Evolutionary conservation across 495 filamentous ascomycete species (phyloP), one percentile per base, ranked within the genome.

Genomic region (Bryoglossum gracile): DNA sequence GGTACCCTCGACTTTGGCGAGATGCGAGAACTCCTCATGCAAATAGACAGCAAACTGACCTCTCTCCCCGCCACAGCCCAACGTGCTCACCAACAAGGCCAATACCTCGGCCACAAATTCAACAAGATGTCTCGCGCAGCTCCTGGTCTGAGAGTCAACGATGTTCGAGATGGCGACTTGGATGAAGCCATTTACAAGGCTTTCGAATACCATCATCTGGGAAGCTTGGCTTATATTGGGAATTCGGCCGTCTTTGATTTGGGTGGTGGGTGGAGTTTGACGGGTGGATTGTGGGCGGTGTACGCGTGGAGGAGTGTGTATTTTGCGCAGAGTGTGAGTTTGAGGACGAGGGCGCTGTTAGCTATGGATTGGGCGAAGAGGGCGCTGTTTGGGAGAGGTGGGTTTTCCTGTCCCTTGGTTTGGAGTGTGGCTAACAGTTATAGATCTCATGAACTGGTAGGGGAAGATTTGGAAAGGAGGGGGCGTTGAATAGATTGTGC

Each of bases 351-450:
- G 46, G 73, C 88, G 55, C 65, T 99, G 65, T 68, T 99, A 71
- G 89, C 89, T 0, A 97, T 99, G 94, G 94, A 99, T 68, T 99
- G 94, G 94, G 81, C 74, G 8, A 99, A 97, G 79, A 76, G 94
- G 65, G 84, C 87, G 11, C 62, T 99, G 14, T 99, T 99, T 69
- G 94, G 94, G 57, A 78, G 94, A 82, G 92, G 91, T 95, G 67
- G 74, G 83, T 70, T 51, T 45, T 34, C 8, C 30, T 14, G 5
- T 17, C 22, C 0, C n/a, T n/a, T n/a, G n/a, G 13, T 30, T 49
- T 23, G 16, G n/a, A 23, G 24, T 28, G 5, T 14, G 24, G 23
- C 56, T 59, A 49, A 59, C 22, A 14, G 8, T 37, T 5, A 16
- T 46, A 58, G 56, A 58, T 58, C 48, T 58, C 3, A 58, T 55